phyloP scores from a whole-genome alignment of 2,329 filamentous ascomycete species.

The Cordyceps pruinosa region DNA sequence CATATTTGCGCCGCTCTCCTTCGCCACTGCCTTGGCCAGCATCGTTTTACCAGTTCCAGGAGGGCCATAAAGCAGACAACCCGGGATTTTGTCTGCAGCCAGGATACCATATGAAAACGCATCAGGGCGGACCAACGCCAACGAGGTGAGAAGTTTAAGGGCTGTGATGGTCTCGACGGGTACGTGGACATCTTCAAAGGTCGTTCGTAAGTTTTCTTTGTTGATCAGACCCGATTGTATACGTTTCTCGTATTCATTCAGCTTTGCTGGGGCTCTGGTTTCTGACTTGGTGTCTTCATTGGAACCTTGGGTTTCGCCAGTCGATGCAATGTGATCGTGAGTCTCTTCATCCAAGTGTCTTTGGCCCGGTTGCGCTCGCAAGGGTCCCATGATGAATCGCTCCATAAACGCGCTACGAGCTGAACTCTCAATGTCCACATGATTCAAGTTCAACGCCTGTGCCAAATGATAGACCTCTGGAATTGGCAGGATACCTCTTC shows the following conservation, averaged over 20 bases:
- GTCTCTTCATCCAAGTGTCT: constrained; percentile 25
- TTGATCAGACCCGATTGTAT: constrained; percentile 78
- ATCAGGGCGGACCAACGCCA: constrained; percentile 81
- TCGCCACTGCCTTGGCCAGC: constrained; percentile 61
- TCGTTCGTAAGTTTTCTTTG: constrained; percentile 73
- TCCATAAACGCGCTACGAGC: constrained; percentile 23
- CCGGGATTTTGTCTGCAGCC: constrained; percentile 83
- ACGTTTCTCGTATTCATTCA: constrained; percentile 74
- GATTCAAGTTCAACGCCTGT: constrained; percentile 23
- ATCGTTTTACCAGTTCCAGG: constrained; percentile 73
- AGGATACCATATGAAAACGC: constrained; percentile 96
- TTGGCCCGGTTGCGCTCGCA: constrained; percentile 26
- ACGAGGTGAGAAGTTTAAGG: constrained; percentile 78
- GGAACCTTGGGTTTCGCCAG: constrained; percentile 21
- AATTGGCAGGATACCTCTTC: constrained; percentile 30
- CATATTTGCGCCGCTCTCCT: constrained; percentile 61
- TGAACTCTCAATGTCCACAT: constrained; percentile 17
- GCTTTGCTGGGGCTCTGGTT: constrained; percentile 32
- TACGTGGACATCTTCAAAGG: constrained; percentile 81
- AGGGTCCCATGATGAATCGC: constrained; percentile 26
- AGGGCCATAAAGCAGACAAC: constrained; percentile 80
- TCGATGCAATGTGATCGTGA: constrained; percentile 18
- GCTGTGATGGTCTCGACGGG: constrained; percentile 77
- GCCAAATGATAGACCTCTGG: constrained; percentile 35
- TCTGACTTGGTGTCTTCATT: constrained; percentile 24